These are phyloP conservation scores for Cladophialophora immunda DNA, from an alignment of 2,329 filamentous ascomycete species.

Conservation along the genomic window DNA sequence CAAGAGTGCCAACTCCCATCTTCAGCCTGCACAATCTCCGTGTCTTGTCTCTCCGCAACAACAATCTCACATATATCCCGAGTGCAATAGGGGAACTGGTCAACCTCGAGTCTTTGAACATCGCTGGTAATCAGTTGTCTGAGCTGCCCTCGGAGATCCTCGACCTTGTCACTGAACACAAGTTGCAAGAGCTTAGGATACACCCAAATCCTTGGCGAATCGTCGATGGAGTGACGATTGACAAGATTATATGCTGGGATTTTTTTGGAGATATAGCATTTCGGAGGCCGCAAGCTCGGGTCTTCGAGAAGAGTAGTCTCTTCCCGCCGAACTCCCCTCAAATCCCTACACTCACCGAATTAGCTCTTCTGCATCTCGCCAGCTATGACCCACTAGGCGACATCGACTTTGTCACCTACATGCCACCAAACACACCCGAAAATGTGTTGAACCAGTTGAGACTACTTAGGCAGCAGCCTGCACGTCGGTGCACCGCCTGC, in stretches of 20 bases:
- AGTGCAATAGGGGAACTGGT: conserved; percentile 51
- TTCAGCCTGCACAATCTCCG: conserved; percentile 53
- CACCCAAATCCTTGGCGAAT: conserved; percentile 36
- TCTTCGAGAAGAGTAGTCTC: background rate
- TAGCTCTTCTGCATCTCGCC: conserved; percentile 49
- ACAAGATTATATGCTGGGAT: too few species aligned
- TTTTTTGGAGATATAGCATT: background rate
- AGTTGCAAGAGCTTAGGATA: conserved; percentile 27
- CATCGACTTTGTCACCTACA: conserved; percentile 48
- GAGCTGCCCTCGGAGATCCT: conserved; percentile 57
- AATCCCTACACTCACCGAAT: conserved; percentile 54
- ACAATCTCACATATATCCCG: conserved; percentile 54
- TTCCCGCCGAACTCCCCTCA: background rate
- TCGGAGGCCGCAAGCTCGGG: background rate
- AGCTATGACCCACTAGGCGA: conserved; percentile 49
- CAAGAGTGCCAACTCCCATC: conserved; percentile 49
- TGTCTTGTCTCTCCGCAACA: conserved; percentile 57
- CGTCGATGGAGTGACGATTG: background rate
- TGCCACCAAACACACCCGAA: conserved; percentile 47
- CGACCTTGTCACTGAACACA: conserved; percentile 45
- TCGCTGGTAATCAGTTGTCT: conserved; percentile 54
- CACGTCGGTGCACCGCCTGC: conserved; percentile 52
- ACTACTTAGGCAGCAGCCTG: conserved; percentile 49
- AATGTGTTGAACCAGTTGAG: conserved; percentile 48
- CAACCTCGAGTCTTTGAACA: conserved; percentile 54